Conservation (phyloP, 257 asterid genomes). For the Solanum tarijense region DNA sequence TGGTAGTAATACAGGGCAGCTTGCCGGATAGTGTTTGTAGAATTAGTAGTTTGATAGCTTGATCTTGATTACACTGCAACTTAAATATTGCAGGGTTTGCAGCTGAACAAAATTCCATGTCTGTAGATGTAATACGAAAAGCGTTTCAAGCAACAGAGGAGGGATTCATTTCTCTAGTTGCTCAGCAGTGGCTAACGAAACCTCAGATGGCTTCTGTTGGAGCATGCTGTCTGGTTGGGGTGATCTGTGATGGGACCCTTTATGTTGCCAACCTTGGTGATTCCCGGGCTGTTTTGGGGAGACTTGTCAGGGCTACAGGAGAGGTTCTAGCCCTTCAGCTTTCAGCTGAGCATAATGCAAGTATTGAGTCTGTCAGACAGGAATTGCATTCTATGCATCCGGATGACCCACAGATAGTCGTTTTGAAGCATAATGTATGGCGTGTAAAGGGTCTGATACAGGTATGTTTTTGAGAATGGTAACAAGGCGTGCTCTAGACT, state of each 20-base stretch:
- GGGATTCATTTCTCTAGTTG: constrained; percentile 27
- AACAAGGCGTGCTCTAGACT: neutral
- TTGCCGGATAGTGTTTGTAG: neutral
- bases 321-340: constrained; percentile 39
- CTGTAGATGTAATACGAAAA: constrained; percentile 33
- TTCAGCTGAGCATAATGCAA: constrained; percentile 39
- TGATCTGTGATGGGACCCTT: constrained; percentile 28
- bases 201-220: constrained; percentile 48
- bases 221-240: constrained; percentile 39
- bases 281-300: constrained; percentile 42
- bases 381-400: constrained; percentile 41
- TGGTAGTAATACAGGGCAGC: neutral
- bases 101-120: constrained; percentile 34
- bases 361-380: constrained; percentile 38
- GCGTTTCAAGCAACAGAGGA: constrained; percentile 48
- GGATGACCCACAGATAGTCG: constrained; percentile 35
- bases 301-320: constrained; percentile 30
- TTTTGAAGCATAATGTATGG: constrained; percentile 42
- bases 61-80: neutral
- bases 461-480: constrained; percentile 10
- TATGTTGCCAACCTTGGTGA: constrained; percentile 40
- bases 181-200: constrained; percentile 27
- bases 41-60: neutral
- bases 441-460: constrained; percentile 47
- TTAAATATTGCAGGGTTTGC: constrained; percentile 19